Evolutionary conservation across 257 asterid species (phyloP).

Genomic region (Fraxinus excelsior): DNA sequence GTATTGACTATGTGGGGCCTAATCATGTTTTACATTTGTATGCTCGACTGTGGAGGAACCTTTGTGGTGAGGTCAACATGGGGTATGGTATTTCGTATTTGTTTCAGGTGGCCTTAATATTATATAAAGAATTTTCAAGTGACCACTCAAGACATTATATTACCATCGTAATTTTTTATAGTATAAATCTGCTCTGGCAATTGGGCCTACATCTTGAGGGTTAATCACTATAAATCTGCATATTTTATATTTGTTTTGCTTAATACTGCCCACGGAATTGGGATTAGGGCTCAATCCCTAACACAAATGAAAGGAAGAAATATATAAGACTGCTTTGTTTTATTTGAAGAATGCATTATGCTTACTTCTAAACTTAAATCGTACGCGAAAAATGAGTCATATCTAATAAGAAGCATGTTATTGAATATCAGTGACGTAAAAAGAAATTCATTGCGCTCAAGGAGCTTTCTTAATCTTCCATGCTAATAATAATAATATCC

Average conservation of each 20-base stretch:
- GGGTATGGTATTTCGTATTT: background rate
- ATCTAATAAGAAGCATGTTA: background rate
- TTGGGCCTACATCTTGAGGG: background rate
- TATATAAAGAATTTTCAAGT: no score
- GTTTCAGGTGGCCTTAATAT: background rate
- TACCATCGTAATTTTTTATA: background rate
- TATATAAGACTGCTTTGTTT: background rate
- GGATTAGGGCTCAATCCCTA: background rate
- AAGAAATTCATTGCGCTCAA: no score
- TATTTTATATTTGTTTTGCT: background rate
- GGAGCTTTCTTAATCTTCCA: background rate
- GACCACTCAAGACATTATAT: background rate
- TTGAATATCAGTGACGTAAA: background rate
- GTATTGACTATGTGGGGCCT: background rate
- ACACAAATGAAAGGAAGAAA: background rate
- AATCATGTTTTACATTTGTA: no score
- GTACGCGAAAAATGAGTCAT: background rate
- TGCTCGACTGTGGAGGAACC: background rate
- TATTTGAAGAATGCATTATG: background rate
- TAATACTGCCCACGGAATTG: background rate
- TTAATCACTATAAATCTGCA: background rate
- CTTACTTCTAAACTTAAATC: no score
- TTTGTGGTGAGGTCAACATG: background rate
- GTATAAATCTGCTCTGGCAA: background rate
- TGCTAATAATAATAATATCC: background rate